Percentiles rank a stretch among this genome's conserved stretches.
Evolutionary conservation across 2,329 filamentous ascomycete species (phyloP).

Genomic region (Sarocladium strictum): DNA sequence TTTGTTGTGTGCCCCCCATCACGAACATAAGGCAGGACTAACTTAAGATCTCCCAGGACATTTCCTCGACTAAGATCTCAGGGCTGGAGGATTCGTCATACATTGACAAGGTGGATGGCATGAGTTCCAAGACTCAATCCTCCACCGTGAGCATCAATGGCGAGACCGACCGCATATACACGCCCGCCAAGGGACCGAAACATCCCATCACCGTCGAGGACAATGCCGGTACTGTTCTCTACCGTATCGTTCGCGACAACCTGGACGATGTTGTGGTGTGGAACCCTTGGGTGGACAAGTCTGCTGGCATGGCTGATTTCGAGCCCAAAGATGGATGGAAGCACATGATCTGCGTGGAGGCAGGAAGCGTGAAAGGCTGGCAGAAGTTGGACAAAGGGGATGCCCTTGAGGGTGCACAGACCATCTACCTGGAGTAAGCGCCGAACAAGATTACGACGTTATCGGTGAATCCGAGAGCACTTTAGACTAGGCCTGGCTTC

Average conservation of each 20-base stretch:
- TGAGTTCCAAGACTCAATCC: constrained; percentile 58
- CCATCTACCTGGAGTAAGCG: constrained; percentile 35
- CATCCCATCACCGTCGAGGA: constrained; percentile 55
- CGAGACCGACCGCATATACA: constrained; percentile 88
- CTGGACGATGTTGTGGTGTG: constrained; percentile 87
- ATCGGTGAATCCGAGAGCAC: no score
- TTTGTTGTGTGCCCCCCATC: constrained; percentile 38
- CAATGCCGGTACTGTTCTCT: constrained; percentile 52
- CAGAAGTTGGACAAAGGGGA: constrained; percentile 77
- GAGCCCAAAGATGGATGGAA: constrained; percentile 83
- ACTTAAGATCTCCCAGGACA: constrained; percentile 61
- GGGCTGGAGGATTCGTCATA: constrained; percentile 75
- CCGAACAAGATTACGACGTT: not conserved
- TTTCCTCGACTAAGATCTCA: constrained; percentile 63
- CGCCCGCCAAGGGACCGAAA: constrained; percentile 55
- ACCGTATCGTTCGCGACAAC: constrained; percentile 75
- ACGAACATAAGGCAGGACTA: not conserved
- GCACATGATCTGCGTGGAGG: constrained; percentile 92
- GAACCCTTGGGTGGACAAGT: constrained; percentile 93
- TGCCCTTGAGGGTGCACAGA: constrained; percentile 57
- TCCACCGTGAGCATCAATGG: constrained; percentile 61
- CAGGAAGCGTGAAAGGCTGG: constrained; percentile 77
- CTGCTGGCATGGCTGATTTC: constrained; percentile 78
- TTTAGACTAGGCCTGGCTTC: no score
- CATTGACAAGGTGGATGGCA: constrained; percentile 73